Conservation (phyloP, 2,329 filamentous ascomycete species). For the Chaetomiaceae sp. region DNA sequence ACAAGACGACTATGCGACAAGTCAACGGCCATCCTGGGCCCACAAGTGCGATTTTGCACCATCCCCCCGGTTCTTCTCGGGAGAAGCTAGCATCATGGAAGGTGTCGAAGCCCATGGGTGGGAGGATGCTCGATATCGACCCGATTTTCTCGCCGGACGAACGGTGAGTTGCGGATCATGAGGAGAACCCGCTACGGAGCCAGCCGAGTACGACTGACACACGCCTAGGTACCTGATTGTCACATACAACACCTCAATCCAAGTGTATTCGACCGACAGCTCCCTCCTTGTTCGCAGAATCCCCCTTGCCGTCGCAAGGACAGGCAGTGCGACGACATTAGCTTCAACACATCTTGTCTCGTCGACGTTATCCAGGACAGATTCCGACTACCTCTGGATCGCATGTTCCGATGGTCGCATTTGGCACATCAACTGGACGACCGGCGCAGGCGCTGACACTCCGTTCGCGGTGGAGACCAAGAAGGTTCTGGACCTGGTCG, state of each 20-base stretch:
- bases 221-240: slow-evolving; percentile 63
- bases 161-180: slow-evolving; percentile 39
- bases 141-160: slow-evolving; percentile 57
- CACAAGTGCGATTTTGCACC: slow-evolving; percentile 11
- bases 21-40: slow-evolving; percentile 15
- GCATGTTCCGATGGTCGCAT: slow-evolving; percentile 52
- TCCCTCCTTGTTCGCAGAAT: slow-evolving; percentile 76
- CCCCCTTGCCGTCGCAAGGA: slow-evolving; percentile 37
- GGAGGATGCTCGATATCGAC: slow-evolving; percentile 58
- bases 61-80: background rate
- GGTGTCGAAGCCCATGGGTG: slow-evolving; percentile 58
- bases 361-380: slow-evolving; percentile 35
- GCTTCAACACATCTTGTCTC: slow-evolving; percentile 35
- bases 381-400: slow-evolving; percentile 50
- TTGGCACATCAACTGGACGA: slow-evolving; percentile 54
- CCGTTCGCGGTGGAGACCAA: slow-evolving; percentile 39
- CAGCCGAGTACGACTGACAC: slow-evolving; percentile 27
- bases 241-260: slow-evolving; percentile 66
- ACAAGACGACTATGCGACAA: background rate
- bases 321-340: slow-evolving; percentile 25
- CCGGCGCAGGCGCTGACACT: slow-evolving; percentile 36
- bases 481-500: slow-evolving; percentile 41
- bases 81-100: slow-evolving; percentile 40
- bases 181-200: background rate
- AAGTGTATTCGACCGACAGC: slow-evolving; percentile 73